These are phyloP conservation scores for Ampelomyces quisqualis DNA, from an alignment of 2,329 filamentous ascomycete species.

Conservation along the genomic window DNA sequence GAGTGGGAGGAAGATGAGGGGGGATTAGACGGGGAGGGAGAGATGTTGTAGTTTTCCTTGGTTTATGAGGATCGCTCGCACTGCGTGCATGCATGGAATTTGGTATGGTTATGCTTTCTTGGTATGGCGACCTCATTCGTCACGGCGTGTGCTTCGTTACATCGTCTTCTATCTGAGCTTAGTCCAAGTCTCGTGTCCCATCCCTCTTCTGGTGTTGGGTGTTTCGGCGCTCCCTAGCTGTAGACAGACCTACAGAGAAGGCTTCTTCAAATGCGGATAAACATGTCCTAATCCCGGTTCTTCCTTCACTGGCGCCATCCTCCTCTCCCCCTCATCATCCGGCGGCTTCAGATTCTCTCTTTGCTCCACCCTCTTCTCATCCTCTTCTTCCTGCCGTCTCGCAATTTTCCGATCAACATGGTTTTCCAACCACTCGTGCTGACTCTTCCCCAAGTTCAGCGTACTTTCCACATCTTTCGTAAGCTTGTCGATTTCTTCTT, in stretches of 20 bases:
- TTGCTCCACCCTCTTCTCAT: not conserved
- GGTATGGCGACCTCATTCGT: too few relatives aligned
- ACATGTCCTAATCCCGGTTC: conserved; percentile 27
- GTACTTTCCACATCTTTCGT: conserved; percentile 60
- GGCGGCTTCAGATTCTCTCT: conserved; percentile 6
- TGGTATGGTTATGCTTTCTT: too few relatives aligned
- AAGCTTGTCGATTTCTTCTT: conserved; percentile 60
- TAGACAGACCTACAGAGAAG: conserved; percentile 53
- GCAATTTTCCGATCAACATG: conserved; percentile 35
- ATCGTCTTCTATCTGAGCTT: too few relatives aligned
- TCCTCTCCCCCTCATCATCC: conserved; percentile 7
- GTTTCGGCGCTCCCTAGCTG: too few relatives aligned
- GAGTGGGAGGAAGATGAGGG: conserved; percentile 57
- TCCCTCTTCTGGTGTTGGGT: not conserved
- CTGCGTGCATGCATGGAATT: too few relatives aligned
- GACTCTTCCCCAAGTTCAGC: conserved; percentile 39
- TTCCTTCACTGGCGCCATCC: conserved; percentile 10
- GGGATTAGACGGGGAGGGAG: conserved; percentile 60
- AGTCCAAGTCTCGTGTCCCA: not conserved
- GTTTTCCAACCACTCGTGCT: conserved; percentile 39
- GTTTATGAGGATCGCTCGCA: not conserved
- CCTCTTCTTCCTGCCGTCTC: conserved; percentile 9
- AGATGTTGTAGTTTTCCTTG: conserved; percentile 40
- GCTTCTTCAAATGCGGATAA: conserved; percentile 40
- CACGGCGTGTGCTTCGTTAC: too few relatives aligned